phyloP scores from a whole-genome alignment of 169 alveolate genomes.

The Fabrea salina region DNA sequence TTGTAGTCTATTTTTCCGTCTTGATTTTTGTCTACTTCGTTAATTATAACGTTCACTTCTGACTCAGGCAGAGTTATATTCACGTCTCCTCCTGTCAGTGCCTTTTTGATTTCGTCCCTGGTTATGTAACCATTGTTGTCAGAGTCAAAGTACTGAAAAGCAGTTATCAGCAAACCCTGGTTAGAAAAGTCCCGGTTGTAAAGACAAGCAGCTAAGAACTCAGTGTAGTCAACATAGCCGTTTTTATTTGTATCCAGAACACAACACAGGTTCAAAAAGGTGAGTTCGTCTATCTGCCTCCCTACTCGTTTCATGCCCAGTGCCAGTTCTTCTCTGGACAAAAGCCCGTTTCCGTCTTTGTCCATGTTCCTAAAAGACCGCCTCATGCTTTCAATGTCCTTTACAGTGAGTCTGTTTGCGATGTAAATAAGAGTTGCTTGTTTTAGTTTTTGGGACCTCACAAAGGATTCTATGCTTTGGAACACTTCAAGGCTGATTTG shows the following conservation, averaged over 20 bases:
- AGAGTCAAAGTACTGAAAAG: constrained; percentile 42
- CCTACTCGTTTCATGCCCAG: constrained; percentile 5
- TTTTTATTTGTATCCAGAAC: constrained; percentile 36
- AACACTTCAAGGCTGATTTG: background rate
- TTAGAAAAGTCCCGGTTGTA: constrained; percentile 10
- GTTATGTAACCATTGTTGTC: constrained; percentile 17
- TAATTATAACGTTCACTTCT: constrained; percentile 23
- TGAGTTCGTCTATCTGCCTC: background rate
- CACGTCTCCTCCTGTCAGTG: constrained; percentile 21
- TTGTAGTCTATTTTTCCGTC: constrained; percentile 44
- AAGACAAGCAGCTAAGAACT: constrained; percentile 47
- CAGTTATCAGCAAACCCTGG: constrained; percentile 25
- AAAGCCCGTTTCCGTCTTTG: constrained; percentile 41
- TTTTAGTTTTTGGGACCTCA: background rate
- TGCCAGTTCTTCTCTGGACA: constrained; percentile 36
- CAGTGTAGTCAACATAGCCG: constrained; percentile 48
- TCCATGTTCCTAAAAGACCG: constrained; percentile 31
- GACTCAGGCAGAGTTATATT: background rate
- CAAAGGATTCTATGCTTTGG: background rate
- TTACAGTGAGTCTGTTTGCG: constrained; percentile 43
- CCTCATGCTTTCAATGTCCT: constrained; percentile 32
- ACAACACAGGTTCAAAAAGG: background rate
- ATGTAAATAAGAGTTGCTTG: constrained; percentile 34
- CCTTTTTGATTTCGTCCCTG: background rate
- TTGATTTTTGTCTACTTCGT: constrained; percentile 28